A percentile compares a stretch with the other conserved stretches of the same genome.
Evolutionary conservation across 768 basidiomycete genomes (phyloP).

Genomic region (Lactarius vividus): DNA sequence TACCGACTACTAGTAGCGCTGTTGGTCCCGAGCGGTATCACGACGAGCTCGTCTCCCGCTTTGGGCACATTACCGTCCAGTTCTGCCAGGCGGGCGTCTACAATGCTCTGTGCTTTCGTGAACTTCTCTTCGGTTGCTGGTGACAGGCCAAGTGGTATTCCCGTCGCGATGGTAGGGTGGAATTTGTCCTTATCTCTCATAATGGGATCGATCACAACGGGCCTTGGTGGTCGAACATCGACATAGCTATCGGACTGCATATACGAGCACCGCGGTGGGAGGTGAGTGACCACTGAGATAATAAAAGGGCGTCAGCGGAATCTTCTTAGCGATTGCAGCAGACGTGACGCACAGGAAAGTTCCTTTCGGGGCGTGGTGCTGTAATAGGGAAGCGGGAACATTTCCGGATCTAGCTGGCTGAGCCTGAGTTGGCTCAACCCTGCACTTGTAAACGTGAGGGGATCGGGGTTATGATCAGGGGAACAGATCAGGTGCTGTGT

Average conservation of each 20-base stretch:
- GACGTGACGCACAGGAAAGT: slow-evolving; percentile 35
- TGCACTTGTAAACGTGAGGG: slow-evolving; percentile 70
- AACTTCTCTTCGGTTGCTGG: slow-evolving; percentile 42
- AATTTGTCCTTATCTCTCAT: slow-evolving; percentile 22
- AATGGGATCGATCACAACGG: slow-evolving; percentile 39
- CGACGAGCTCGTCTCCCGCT: slow-evolving; percentile 59
- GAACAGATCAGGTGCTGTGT: slow-evolving; percentile 78
- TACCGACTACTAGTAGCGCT: slow-evolving; percentile 84
- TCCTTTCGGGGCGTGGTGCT: slow-evolving; percentile 40
- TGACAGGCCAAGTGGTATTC: slow-evolving; percentile 29
- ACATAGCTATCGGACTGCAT: slow-evolving; percentile 22
- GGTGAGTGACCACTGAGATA: slow-evolving; percentile 27
- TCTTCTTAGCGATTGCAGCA: not conserved
- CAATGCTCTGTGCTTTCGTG: slow-evolving; percentile 36
- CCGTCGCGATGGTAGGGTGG: slow-evolving; percentile 21
- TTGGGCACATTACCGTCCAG: slow-evolving; percentile 4
- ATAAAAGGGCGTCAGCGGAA: not conserved
- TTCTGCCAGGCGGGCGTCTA: slow-evolving; percentile 29
- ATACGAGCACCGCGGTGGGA: slow-evolving; percentile 7
- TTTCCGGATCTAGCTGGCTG: slow-evolving; percentile 61
- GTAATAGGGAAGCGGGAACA: slow-evolving; percentile 71
- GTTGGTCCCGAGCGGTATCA: slow-evolving; percentile 85
- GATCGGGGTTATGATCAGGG: slow-evolving; percentile 55
- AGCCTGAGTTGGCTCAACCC: slow-evolving; percentile 72
- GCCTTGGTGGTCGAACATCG: slow-evolving; percentile 27